Percentiles rank a stretch among this genome's conserved stretches.
These are phyloP conservation scores for Diaporthe nobilis DNA, from an alignment of 2,329 filamentous ascomycete genomes.

Conservation along the genomic window DNA sequence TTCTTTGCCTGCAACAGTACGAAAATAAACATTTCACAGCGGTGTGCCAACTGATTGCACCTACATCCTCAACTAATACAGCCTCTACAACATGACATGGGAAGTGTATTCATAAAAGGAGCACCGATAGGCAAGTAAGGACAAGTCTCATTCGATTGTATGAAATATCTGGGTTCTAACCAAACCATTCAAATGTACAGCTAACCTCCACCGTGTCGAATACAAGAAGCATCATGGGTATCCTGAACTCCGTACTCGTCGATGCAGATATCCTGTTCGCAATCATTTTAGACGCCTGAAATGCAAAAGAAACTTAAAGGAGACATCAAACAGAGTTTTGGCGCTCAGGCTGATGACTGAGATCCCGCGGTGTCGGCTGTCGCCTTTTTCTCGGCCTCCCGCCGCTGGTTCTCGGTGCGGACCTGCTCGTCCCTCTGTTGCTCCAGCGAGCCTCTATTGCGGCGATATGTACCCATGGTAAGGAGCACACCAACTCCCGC, in stretches of 20 bases:
- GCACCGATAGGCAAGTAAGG: too few relatives aligned
- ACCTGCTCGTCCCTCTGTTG: slow-evolving; percentile 48
- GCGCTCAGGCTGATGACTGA: slow-evolving; percentile 9
- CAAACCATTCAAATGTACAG: not conserved
- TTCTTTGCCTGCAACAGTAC: not conserved
- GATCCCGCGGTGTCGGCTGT: not conserved
- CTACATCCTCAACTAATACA: not conserved
- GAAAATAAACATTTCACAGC: not conserved
- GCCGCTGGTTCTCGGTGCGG: slow-evolving; percentile 47
- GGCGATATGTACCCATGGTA: slow-evolving; percentile 57
- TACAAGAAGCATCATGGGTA: not conserved
- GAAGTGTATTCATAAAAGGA: too few relatives aligned
- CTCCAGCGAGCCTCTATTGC: slow-evolving; percentile 48
- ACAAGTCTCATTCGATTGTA: not conserved
- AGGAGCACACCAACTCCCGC: slow-evolving; percentile 57
- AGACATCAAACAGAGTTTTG: too few relatives aligned
- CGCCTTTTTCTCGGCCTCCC: slow-evolving; percentile 35
- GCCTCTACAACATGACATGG: not conserved
- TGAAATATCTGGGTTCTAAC: not conserved
- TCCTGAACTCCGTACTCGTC: not conserved
- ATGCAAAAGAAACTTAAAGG: not conserved
- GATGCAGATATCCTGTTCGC: not conserved
- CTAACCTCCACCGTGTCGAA: not conserved
- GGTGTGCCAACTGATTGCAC: not conserved
- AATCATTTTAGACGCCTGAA: not conserved